Evolutionary conservation across 352 stramenopile genomes (phyloP).

Genomic region (Phytophthora kernoviae): DNA sequence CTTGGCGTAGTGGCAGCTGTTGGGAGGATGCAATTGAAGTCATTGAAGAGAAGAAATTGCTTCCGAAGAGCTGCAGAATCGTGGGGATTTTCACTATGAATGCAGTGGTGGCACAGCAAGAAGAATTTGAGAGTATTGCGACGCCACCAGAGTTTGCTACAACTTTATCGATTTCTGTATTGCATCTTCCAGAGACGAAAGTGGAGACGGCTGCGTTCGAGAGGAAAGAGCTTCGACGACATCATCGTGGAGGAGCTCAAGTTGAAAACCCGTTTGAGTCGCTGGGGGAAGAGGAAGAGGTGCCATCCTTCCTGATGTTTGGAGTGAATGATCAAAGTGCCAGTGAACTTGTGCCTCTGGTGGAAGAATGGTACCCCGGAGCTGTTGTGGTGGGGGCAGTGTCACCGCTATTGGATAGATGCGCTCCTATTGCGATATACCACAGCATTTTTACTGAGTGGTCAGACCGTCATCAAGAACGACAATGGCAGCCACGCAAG

Average conservation of each 20-base stretch:
- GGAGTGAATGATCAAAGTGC: conserved; percentile 58
- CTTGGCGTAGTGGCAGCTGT: conserved; percentile 39
- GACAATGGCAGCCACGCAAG: conserved; percentile 10
- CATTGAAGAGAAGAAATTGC: conserved; percentile 39
- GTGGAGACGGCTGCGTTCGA: conserved; percentile 57
- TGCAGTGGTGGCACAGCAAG: conserved; percentile 22
- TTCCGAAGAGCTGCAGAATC: conserved; percentile 46
- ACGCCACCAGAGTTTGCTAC: conserved; percentile 17
- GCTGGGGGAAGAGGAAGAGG: conserved; percentile 2
- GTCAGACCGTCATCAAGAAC: not conserved
- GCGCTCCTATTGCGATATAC: conserved; percentile 40
- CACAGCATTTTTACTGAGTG: not conserved
- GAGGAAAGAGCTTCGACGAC: conserved; percentile 52
- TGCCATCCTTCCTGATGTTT: conserved; percentile 61
- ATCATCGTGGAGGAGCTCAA: conserved; percentile 32
- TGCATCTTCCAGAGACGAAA: conserved; percentile 48
- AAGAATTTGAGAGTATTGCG: not conserved
- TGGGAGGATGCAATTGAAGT: conserved; percentile 43
- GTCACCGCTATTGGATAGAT: conserved; percentile 42
- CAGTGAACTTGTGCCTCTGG: conserved; percentile 37
- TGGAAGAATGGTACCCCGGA: conserved; percentile 43
- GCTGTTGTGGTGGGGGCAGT: conserved; percentile 49
- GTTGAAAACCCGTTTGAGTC: conserved; percentile 39
- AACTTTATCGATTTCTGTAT: conserved; percentile 42
- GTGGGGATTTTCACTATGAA: conserved; percentile 45